Percentiles rank a stretch among this genome's conserved stretches.
Evolutionary conservation across 495 filamentous ascomycete genomes (phyloP).

Genomic region (Amniculicola lignicola): DNA sequence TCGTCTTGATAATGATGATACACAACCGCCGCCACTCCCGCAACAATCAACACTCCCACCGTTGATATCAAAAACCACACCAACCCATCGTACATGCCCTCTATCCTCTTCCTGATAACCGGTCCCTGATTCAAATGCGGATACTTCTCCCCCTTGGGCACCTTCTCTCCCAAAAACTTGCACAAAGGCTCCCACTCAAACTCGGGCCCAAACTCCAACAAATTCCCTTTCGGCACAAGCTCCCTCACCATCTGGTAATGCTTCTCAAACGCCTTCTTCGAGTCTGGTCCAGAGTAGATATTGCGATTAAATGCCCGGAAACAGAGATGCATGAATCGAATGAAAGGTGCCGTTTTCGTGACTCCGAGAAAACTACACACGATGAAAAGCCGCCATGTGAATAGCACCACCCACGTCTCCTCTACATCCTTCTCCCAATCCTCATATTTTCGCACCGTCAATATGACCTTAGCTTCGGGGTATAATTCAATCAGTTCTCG

Average conservation of each 20-base stretch:
- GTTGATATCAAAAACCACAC: constrained; percentile 4
- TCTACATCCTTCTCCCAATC: constrained; percentile 40
- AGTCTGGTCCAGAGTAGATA: constrained; percentile 7
- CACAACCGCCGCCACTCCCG: neutral
- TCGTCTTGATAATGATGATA: neutral
- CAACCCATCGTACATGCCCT: constrained; percentile 5
- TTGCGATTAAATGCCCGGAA: constrained; percentile 14
- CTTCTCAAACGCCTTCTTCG: constrained; percentile 17
- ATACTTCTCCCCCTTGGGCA: constrained; percentile 20
- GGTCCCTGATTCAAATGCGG: constrained; percentile 16
- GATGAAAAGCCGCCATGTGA: constrained; percentile 13
- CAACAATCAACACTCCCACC: neutral
- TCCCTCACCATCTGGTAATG: constrained; percentile 12
- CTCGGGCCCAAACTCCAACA: constrained; percentile 19
- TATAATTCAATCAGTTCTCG: constrained; percentile 47
- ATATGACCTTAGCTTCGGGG: constrained; percentile 48
- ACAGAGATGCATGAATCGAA: constrained; percentile 6
- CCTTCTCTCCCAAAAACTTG: constrained; percentile 17
- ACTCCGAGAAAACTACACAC: neutral
- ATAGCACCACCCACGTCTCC: constrained; percentile 2
- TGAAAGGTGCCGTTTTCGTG: constrained; percentile 12
- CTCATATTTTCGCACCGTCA: constrained; percentile 44
- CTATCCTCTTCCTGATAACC: neutral
- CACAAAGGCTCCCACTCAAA: constrained; percentile 22
- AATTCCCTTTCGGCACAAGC: constrained; percentile 6